Evolutionary conservation across 1,284 basidiomycete species (phyloP), one percentile per base, ranked within the genome.

Genomic region (Hypsizygus ulmarius): DNA sequence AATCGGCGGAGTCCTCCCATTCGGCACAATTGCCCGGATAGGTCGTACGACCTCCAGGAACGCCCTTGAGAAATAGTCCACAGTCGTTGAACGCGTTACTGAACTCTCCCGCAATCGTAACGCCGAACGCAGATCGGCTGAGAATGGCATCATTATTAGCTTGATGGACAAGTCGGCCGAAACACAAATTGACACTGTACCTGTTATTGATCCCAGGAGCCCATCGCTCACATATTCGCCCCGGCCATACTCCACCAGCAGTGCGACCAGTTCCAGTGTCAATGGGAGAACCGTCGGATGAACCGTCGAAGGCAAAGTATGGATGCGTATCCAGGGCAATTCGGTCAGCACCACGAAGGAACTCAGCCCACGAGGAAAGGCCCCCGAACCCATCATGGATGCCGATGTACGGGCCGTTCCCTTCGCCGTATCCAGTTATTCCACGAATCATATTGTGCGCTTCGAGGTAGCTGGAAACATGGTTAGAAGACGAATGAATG

Each of bases 361-460:
- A 94, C 51, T 74, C 74, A 39, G 70, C 69, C 87, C 90, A 95
- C 0, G 65, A 49, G 6, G 54, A 40, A 16, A 83, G 62, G n/a
- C 78, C 78, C 27, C 71, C 55, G 73, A 96, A 94, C 19, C 83
- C 90, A 57, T 96, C 92, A 58, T 93, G 91, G 50, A 87, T 77
- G 11, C 82, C 78, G 36, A 96, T 76, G 62, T 80, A 83, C 1
- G 92, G 84, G 0, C 93, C 93, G 4, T 92, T 85, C 32, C 88
- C 89, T 50, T 72, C 72, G 4, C 93, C 91, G 34, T 70, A 63
- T 12, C 93, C 93, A 29, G 86, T 86, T 44, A 93, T 88, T n/a
- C 66, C 69, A 32, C 93, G 86, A 43, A 96, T 79, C 59, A 81
- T 72, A 38, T 81, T 70, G 72, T 96, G 90, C 1, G 82, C 82